Evolutionary conservation across 306 rosid genomes (phyloP).

Genomic region (Castanea crenata): DNA sequence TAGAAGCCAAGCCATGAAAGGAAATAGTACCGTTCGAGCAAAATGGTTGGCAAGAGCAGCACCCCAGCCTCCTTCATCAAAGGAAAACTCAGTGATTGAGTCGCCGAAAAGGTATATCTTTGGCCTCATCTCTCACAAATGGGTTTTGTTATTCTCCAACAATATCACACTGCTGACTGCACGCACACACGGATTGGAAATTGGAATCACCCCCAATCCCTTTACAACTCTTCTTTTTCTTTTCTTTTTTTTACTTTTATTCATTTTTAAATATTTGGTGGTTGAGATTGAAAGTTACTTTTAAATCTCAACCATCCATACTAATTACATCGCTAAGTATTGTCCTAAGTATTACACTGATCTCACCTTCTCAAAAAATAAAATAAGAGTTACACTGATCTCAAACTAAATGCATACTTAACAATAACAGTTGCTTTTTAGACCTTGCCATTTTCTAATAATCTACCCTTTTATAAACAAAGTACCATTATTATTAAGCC

Average conservation of each 20-base stretch:
- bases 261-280: no score
- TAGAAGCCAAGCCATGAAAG: neutral
- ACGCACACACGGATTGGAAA: neutral
- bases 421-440: no score
- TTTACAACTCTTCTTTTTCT: no score
- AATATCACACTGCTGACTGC: conserved; percentile 17
- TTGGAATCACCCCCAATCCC: no score
- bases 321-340: fast-evolving
- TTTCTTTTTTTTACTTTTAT: no score
- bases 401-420: fast-evolving
- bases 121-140: conserved; percentile 48
- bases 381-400: no score
- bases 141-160: neutral
- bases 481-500: no score
- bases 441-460: no score
- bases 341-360: fast-evolving
- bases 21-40: conserved; percentile 54
- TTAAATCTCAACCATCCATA: fast-evolving
- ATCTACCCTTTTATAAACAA: no score
- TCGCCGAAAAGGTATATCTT: conserved; percentile 82
- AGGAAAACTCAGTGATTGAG: conserved; percentile 78
- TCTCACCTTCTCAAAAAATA: no score
- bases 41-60: conserved; percentile 77
- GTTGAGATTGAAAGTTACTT: fast-evolving
- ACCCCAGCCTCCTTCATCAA: conserved; percentile 77